Evolutionary conservation across 768 basidiomycete species (phyloP), one percentile per base, ranked within the genome.

Genomic region (Tulasnella sp.): DNA sequence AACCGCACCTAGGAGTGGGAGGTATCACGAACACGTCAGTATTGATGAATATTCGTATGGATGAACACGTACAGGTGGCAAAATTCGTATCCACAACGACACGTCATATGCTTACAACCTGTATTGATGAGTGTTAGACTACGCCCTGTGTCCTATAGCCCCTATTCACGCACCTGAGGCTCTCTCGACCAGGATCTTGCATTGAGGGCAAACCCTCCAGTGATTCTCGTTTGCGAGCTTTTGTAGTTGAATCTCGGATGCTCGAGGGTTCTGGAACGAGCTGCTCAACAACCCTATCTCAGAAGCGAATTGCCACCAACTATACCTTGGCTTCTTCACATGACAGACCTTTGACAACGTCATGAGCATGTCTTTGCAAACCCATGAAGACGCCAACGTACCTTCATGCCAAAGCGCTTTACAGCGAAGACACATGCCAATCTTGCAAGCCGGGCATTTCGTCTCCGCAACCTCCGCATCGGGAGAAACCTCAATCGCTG

Each of bases 1-100:
- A n/a, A n/a, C n/a, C n/a, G n/a, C n/a, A n/a, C n/a, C n/a, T n/a
- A n/a, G n/a, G n/a, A n/a, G n/a, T n/a, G n/a, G n/a, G n/a, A n/a
- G n/a, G n/a, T n/a, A n/a, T n/a, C n/a, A n/a, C n/a, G n/a, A n/a
- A n/a, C n/a, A n/a, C n/a, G n/a, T n/a, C n/a, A n/a, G n/a, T n/a
- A n/a, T n/a, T n/a, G n/a, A n/a, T n/a, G n/a, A n/a, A n/a, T n/a
- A n/a, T n/a, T n/a, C n/a, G n/a, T n/a, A n/a, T n/a, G n/a, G n/a
- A n/a, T n/a, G n/a, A n/a, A 43, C 7, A n/a, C 48, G 23, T 31
- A 49, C 8, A 25, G 23, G 48, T 49, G 34, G 29, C 48, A 49
- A 29, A 49, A 49, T 27, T 49, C 27, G 34, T 25, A n/a, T 6
- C 48, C 48, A 49, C 48, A 49, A 9, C 48, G 23, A 49, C 48